Conservation (phyloP, 139 green algal species). For the Haematococcus lacustris region DNA sequence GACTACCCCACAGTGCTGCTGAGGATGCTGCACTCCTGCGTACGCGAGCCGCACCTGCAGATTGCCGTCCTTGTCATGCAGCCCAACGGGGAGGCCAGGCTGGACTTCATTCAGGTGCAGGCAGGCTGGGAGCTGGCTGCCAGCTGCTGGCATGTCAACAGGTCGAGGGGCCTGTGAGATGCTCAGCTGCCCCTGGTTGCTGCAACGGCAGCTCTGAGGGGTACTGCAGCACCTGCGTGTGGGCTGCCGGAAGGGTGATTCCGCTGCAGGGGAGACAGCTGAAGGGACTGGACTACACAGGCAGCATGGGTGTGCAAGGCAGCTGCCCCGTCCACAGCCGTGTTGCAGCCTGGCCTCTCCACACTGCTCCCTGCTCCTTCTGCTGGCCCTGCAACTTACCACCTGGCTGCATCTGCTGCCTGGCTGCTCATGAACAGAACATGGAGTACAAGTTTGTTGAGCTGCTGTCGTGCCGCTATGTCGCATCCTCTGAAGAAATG, state of each 20-base stretch:
- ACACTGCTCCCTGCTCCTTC: background rate
- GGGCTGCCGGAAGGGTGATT: too few species aligned
- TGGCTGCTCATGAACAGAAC: slow-evolving; percentile 41
- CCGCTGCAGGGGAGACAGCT: too few species aligned
- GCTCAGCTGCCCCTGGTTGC: too few species aligned
- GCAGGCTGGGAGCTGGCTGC: background rate
- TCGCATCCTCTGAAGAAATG: slow-evolving; percentile 45
- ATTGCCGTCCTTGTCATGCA: slow-evolving; percentile 55
- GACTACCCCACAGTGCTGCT: slow-evolving; percentile 52
- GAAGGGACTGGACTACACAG: too few species aligned
- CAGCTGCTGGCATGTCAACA: too few species aligned
- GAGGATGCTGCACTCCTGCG: slow-evolving; percentile 55
- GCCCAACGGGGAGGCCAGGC: slow-evolving; percentile 37
- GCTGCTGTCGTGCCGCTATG: slow-evolving; percentile 52
- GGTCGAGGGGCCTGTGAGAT: too few species aligned
- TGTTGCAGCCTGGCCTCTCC: background rate
- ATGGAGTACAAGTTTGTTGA: slow-evolving; percentile 85
- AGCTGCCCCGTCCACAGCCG: background rate
- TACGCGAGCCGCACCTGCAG: slow-evolving; percentile 50
- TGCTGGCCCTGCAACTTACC: too few species aligned
- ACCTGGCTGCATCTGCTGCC: background rate
- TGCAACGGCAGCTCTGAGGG: too few species aligned
- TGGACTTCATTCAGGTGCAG: slow-evolving; percentile 58
- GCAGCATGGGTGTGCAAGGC: too few species aligned
- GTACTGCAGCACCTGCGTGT: too few species aligned